Evolutionary conservation across 2,329 filamentous ascomycete genomes (phyloP), one percentile per base, ranked within the genome.

Genomic region (Ustulina deusta): DNA sequence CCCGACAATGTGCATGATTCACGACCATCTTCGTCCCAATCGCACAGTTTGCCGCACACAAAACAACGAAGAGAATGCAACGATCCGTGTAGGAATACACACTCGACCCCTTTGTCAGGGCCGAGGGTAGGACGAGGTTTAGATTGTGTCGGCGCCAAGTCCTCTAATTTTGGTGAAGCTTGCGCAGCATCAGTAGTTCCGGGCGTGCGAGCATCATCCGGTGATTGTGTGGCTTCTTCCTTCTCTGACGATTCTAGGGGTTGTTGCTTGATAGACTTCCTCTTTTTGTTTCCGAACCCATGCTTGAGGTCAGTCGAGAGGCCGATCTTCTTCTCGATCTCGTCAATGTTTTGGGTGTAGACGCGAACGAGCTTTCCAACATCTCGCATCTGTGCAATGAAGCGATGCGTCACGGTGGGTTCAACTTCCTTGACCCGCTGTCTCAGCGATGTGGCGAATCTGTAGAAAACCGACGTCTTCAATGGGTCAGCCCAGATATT

Each of bases 291-390:
- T 1, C 90, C 91, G 0, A 88, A 86, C 0, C 90, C 90, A 36
- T 86, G 83, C 11, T 82, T 80, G 9, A 93, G 81, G 61, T 89
- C 85, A 0, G 89, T 91, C 17, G 85, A 87, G 3, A 93, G 81
- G 3, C 90, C 90, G 49, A 91, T 89, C 64, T 90, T 89, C 74
- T 90, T 88, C 75, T 93, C 91, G 6, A 93, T 87, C 69, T 89
- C 88, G 72, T 93, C 90, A 71, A 93, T 93, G 70, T 93, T 93
- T 72, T 93, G 90, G 0, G 90, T 93, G 73, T 93, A 93, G 73
- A 90, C 91, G 44, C 90, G 83, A 36, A 92, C 89, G 5, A 93
- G 82, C 70, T 91, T 90, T 3, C 90, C 89, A 3, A 87, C 84
- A 74, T 92, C 89, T 51, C 89, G 85, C 5, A 93, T 82, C 38